These are phyloP conservation scores for Phytophthora citricola DNA, from an alignment of 352 stramenopile genomes.

Conservation along the genomic window DNA sequence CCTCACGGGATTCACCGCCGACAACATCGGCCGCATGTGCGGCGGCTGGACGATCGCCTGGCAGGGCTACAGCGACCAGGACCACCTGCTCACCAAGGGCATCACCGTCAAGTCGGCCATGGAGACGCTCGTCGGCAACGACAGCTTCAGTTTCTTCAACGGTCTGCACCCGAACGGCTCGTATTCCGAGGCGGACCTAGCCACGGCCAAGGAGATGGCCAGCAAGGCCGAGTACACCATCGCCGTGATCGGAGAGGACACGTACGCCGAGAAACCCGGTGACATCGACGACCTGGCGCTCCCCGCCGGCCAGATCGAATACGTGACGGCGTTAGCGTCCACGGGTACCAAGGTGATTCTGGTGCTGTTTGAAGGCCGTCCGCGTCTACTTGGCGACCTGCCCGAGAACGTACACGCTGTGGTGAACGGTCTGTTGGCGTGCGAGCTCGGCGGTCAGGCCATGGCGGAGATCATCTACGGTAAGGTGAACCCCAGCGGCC, in stretches of 20 bases:
- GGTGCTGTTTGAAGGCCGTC: conserved; percentile 66
- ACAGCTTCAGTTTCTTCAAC: conserved; percentile 40
- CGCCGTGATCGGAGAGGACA: conserved; percentile 44
- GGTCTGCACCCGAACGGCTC: conserved; percentile 33
- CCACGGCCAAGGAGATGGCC: conserved; percentile 31
- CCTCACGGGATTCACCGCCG: conserved; percentile 35
- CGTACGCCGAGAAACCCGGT: conserved; percentile 52
- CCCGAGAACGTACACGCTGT: conserved; percentile 50
- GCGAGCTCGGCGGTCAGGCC: conserved; percentile 26
- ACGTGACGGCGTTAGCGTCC: conserved; percentile 26
- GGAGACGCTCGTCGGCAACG: conserved; percentile 25
- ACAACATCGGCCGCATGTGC: conserved; percentile 45
- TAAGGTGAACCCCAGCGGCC: conserved; percentile 36
- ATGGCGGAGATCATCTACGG: conserved; percentile 38
- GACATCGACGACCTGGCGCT: conserved; percentile 27
- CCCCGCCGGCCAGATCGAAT: conserved; percentile 23
- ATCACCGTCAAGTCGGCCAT: conserved; percentile 38
- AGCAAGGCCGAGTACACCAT: conserved; percentile 40
- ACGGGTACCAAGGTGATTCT: conserved; percentile 66
- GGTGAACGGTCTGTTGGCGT: conserved; percentile 32
- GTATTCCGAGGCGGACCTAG: conserved; percentile 37
- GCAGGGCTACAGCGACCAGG: conserved; percentile 41
- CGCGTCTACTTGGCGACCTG: conserved; percentile 50
- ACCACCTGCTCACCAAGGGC: conserved; percentile 33
- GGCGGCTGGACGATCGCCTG: conserved; percentile 47